Conservation (phyloP, 2,329 filamentous ascomycete species). For the Penicillium griseofulvum region DNA sequence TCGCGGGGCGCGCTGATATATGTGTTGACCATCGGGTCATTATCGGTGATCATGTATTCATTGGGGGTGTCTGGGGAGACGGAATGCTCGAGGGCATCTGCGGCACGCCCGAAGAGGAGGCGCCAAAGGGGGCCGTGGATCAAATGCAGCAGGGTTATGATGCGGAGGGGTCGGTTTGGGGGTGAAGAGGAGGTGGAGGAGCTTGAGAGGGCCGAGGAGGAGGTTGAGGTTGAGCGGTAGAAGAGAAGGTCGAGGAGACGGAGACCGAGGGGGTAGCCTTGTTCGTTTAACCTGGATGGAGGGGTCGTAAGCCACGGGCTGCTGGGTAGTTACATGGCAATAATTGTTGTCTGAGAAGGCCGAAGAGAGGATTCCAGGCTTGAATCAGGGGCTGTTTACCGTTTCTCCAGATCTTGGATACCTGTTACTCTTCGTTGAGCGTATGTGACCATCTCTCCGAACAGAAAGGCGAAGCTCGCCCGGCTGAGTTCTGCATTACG, state of each 20-base stretch:
- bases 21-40: constrained; percentile 91
- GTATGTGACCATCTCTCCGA: constrained; percentile 94
- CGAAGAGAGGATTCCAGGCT: neutral
- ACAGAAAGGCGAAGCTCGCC: constrained; percentile 91
- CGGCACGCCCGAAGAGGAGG: constrained; percentile 85
- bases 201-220: constrained; percentile 79
- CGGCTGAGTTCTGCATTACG: constrained; percentile 87
- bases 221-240: constrained; percentile 76
- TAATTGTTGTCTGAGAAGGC: neutral
- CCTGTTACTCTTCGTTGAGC: constrained; percentile 87
- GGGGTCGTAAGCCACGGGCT: neutral
- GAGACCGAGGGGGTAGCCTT: constrained; percentile 90
- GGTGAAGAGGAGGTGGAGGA: constrained; percentile 68
- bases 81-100: constrained; percentile 88
- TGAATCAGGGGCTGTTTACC: constrained; percentile 51
- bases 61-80: constrained; percentile 77
- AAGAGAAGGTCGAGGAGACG: constrained; percentile 94
- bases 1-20: constrained; percentile 92
- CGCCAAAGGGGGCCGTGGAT: constrained; percentile 91
- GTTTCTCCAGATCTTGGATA: constrained; percentile 88
- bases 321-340: neutral
- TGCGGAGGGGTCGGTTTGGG: constrained; percentile 76
- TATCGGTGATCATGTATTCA: constrained; percentile 99
- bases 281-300: constrained; percentile 68
- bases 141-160: constrained; percentile 89